These are phyloP conservation scores for Neocatenulostroma microsporum DNA, from an alignment of 2,329 filamentous ascomycete genomes.

Conservation along the genomic window DNA sequence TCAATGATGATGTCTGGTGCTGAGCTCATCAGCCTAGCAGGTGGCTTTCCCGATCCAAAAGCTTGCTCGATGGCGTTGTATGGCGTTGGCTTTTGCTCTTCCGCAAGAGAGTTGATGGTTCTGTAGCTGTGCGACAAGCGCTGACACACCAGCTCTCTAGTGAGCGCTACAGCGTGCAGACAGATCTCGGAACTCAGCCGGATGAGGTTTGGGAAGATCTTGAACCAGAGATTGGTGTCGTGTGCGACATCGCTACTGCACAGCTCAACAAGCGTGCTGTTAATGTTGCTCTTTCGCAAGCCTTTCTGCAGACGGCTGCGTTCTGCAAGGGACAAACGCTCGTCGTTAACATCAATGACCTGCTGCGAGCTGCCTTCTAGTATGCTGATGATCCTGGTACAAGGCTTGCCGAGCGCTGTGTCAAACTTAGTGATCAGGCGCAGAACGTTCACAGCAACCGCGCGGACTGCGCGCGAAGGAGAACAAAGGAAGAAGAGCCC, in stretches of 20 bases:
- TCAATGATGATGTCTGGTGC: constrained; percentile 85
- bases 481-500: constrained; percentile 96
- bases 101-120: constrained; percentile 69
- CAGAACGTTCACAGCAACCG: constrained; percentile 86
- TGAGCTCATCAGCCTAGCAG: constrained; percentile 48
- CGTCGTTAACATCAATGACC: constrained; percentile 87
- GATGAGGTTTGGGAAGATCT: constrained; percentile 92
- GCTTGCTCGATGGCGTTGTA: constrained; percentile 56
- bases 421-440: constrained; percentile 92
- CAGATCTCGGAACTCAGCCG: constrained; percentile 85
- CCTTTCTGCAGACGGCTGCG: constrained; percentile 85
- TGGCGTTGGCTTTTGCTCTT: constrained; percentile 43
- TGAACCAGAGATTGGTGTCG: constrained; percentile 93
- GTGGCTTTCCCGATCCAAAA: constrained; percentile 20
- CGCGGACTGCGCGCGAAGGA: constrained; percentile 79
- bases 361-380: constrained; percentile 81
- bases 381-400: constrained; percentile 76
- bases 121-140: constrained; percentile 89
- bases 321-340: constrained; percentile 84
- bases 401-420: constrained; percentile 69
- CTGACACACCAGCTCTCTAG: constrained; percentile 85
- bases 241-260: constrained; percentile 94
- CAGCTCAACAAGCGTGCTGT: constrained; percentile 82
- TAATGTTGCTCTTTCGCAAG: constrained; percentile 72
- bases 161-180: constrained; percentile 82